Base-by-base conservation (phyloP, 106 monocot genomes). In the Dendrobium catenatum region DNA sequence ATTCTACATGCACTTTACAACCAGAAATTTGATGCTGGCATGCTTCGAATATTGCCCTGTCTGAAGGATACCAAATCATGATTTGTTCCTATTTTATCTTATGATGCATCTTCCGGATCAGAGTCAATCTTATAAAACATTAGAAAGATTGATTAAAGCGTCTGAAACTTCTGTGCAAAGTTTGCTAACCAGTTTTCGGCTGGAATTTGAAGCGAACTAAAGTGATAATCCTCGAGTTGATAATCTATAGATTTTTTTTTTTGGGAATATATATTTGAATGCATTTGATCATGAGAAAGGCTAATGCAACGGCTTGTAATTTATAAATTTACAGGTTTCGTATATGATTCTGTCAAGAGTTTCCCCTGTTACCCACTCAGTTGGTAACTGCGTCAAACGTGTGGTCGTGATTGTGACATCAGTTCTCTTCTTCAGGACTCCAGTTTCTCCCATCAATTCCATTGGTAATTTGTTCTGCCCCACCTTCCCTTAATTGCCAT, bases 371-470 rank as follows among this genome's bases (percentile, higher is more conserved):
- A 98, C 89, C 19, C 97, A 98, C 66, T 98, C 97, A 0, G 97
- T 98, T 0, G 97, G 90, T n/a, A 98, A 98, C 81, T 98, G 97
- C 27, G 97, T 93, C 68, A 98, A 98, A 86, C 88, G 94, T 59
- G 94, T 98, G 29, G 97, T 94, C 46, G 97, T 98, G 42, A 98
- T 98, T 27, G 94, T 91, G 72, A 77, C 94, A 2, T 98, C 97
- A 1, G 88, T 98, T 84, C 91, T 98, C 85, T 98, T 98, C 77
- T 94, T 98, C 85, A 92, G 91, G 72, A 93, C 92, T 42, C 92
- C 94, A 19, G 91, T 98, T 56, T 89, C 94, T 9, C 86, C 88
- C 76, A 83, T 98, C 73, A 98, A 98, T 76, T 86, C 94, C 41
- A 83, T 98, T 48, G 96, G 95, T 93, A 92, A 40, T 0, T 40